Conservation (phyloP, 495 filamentous ascomycete species). For the Daldinia caldariorum region DNA sequence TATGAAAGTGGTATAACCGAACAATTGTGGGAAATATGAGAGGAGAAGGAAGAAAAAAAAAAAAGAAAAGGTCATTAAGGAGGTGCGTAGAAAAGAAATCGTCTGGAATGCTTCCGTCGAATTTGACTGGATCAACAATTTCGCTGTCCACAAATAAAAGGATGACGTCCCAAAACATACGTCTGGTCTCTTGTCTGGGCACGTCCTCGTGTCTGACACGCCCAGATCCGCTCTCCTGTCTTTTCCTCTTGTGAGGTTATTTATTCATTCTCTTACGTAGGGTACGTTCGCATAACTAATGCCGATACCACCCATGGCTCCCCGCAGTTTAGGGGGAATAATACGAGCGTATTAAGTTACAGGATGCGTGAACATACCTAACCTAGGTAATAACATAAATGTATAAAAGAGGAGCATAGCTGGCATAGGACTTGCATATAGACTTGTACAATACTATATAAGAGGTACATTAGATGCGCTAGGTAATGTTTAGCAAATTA, state of each 20-base stretch:
- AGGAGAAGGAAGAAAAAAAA: background rate
- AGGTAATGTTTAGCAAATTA: background rate
- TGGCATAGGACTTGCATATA: background rate
- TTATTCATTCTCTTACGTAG: slow-evolving; percentile 20
- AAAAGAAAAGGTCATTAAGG: background rate
- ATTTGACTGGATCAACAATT: slow-evolving; percentile 26
- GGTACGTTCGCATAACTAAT: slow-evolving; percentile 20
- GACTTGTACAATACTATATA: no score
- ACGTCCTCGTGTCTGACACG: slow-evolving; percentile 19
- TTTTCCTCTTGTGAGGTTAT: slow-evolving; percentile 32
- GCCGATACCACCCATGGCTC: slow-evolving; percentile 15
- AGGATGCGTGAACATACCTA: background rate
- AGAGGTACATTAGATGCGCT: background rate
- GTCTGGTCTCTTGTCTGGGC: slow-evolving; percentile 9
- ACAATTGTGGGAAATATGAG: background rate
- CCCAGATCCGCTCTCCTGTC: slow-evolving; percentile 16
- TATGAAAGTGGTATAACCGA: background rate
- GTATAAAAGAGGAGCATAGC: background rate
- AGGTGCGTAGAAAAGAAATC: slow-evolving; percentile 4
- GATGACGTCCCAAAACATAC: slow-evolving; percentile 29
- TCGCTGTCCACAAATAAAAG: slow-evolving; percentile 13
- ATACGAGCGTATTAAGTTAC: slow-evolving; percentile 16
- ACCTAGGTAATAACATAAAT: background rate
- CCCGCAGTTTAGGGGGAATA: slow-evolving; percentile 33
- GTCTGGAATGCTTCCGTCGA: slow-evolving; percentile 22